These are phyloP conservation scores for Saccharomycopsis hybrid DNA, from an alignment of 1,139 yeast genomes.

Conservation along the genomic window DNA sequence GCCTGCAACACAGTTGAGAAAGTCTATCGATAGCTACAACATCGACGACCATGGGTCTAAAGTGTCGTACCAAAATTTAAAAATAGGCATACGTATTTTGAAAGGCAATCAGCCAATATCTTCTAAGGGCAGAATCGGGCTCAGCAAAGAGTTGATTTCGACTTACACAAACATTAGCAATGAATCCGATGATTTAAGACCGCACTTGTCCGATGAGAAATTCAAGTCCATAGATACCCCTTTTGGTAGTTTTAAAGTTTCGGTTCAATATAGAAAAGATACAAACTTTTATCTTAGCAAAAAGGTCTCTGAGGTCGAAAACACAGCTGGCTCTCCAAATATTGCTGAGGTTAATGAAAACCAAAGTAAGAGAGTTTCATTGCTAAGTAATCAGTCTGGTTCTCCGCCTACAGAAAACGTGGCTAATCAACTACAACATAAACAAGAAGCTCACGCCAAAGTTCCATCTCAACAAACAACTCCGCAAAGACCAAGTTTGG, in stretches of 20 bases:
- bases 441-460: background rate
- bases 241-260: conserved; percentile 62
- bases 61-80: conserved; percentile 29
- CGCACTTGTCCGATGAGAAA: conserved; percentile 53
- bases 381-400: background rate
- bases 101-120: conserved; percentile 76
- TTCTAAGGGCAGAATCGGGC: conserved; percentile 79
- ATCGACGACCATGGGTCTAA: background rate
- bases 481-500: too few species aligned
- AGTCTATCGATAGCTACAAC: background rate
- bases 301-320: background rate
- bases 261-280: conserved; percentile 74
- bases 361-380: background rate
- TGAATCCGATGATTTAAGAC: conserved; percentile 31
- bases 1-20: conserved; percentile 52
- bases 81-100: conserved; percentile 54
- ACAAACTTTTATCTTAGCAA: conserved; percentile 41
- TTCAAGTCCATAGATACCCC: conserved; percentile 70
- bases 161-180: conserved; percentile 36
- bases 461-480: background rate
- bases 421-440: too few species aligned
- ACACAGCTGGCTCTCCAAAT: background rate
- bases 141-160: conserved; percentile 57
- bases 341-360: background rate
- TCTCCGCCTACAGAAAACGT: background rate